Percentiles rank a stretch among this genome's conserved stretches.
phyloP scores from a whole-genome alignment of 2,329 filamentous ascomycete genomes.

The Pestalotiopsis sp. region DNA sequence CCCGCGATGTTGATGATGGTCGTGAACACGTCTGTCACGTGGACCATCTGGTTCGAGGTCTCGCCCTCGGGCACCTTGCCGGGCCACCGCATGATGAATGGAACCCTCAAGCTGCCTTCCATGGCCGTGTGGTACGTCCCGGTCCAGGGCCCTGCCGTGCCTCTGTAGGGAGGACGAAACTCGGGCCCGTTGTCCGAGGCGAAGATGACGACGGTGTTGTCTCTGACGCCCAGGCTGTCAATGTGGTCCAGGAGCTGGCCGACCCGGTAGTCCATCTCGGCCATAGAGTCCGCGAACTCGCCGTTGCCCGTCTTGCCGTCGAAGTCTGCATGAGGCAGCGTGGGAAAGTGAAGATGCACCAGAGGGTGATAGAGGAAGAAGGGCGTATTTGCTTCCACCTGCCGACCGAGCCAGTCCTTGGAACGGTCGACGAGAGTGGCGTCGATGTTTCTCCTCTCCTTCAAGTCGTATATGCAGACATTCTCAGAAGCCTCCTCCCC shows the following conservation, averaged over 20 bases:
- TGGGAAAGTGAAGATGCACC: background rate
- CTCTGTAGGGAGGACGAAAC: slow-evolving; percentile 33
- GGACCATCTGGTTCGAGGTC: slow-evolving; percentile 34
- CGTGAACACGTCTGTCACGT: slow-evolving; percentile 36
- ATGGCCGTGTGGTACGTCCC: slow-evolving; percentile 39
- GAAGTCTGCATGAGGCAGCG: background rate
- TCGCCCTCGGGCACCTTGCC: slow-evolving; percentile 27
- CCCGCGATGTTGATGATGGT: slow-evolving; percentile 31
- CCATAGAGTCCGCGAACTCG: background rate
- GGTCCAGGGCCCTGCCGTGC: slow-evolving; percentile 36
- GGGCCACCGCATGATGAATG: slow-evolving; percentile 38
- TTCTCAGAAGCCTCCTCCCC: background rate
- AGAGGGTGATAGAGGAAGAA: background rate
- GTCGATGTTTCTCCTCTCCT: background rate
- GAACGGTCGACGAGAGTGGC: background rate
- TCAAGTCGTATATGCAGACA: background rate
- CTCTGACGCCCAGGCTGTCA: slow-evolving; percentile 28
- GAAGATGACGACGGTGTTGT: slow-evolving; percentile 37
- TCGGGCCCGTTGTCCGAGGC: slow-evolving; percentile 39
- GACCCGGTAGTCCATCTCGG: slow-evolving; percentile 16
- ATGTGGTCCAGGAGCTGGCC: slow-evolving; percentile 35
- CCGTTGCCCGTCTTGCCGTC: background rate
- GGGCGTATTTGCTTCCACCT: background rate
- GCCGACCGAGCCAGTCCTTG: background rate
- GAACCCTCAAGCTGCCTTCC: slow-evolving; percentile 37